These are phyloP conservation scores for Scheffersomyces cryptocercus DNA, from an alignment of 1,139 yeast genomes.

Conservation along the genomic window DNA sequence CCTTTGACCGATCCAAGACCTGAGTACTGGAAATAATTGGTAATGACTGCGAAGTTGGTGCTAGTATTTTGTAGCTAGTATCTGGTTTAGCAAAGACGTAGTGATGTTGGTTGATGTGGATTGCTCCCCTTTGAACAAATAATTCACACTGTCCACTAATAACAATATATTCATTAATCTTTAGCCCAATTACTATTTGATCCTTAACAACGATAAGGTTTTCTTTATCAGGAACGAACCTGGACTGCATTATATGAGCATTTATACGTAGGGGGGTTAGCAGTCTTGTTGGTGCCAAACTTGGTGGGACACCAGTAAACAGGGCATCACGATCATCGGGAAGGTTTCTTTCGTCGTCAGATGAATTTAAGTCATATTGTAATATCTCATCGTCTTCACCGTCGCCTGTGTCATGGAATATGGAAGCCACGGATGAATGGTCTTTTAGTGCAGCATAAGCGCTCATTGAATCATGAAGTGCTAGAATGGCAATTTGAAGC, in stretches of 20 bases:
- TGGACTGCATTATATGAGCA: conserved; percentile 13
- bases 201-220: conserved; percentile 35
- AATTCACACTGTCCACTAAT: conserved; percentile 61
- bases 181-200: conserved; percentile 43
- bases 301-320: background rate
- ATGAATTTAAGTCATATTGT: conserved; percentile 24
- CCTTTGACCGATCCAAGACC: conserved; percentile 7
- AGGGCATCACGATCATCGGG: background rate
- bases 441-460: conserved; percentile 54
- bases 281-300: background rate
- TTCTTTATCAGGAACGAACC: conserved; percentile 35
- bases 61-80: conserved; percentile 33
- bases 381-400: conserved; percentile 18
- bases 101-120: conserved; percentile 54
- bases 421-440: conserved; percentile 11
- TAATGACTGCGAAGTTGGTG: conserved; percentile 55
- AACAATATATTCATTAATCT: conserved; percentile 48
- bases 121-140: conserved; percentile 59
- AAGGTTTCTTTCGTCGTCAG: conserved; percentile 20
- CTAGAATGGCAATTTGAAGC: no score
- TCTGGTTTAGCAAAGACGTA: conserved; percentile 36
- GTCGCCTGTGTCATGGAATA: conserved; percentile 15
- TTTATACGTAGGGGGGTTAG: no score
- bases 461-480: conserved; percentile 30
- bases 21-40: conserved; percentile 53